Conservation (phyloP, 2,329 filamentous ascomycete genomes). For the Penicillium olsonii region DNA sequence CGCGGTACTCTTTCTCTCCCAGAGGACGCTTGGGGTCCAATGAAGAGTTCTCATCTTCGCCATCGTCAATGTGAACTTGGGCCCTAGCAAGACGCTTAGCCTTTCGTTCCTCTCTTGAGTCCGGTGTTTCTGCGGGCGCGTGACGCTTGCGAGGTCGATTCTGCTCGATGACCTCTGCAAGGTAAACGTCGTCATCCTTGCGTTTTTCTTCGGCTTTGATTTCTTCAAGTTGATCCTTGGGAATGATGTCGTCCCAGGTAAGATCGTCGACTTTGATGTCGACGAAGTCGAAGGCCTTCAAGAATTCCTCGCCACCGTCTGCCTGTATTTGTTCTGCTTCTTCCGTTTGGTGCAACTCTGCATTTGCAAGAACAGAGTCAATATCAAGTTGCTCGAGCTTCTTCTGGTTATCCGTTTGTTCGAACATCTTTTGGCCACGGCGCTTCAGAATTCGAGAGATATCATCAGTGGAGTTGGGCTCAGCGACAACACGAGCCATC, state of each 20-base stretch:
- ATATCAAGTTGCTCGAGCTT: slow-evolving; percentile 97
- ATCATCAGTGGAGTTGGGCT: slow-evolving; percentile 88
- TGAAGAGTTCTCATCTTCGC: slow-evolving; percentile 65
- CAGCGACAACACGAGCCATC: slow-evolving; percentile 68
- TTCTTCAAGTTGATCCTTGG: slow-evolving; percentile 83
- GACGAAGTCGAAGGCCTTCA: slow-evolving; percentile 86
- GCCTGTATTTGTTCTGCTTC: slow-evolving; percentile 92
- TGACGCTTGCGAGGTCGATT: slow-evolving; percentile 78
- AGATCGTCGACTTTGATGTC: slow-evolving; percentile 93
- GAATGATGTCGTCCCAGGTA: slow-evolving; percentile 98
- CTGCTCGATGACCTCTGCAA: slow-evolving; percentile 79
- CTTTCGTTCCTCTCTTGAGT: slow-evolving; percentile 63
- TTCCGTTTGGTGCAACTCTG: slow-evolving; percentile 95
- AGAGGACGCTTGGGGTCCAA: slow-evolving; percentile 85
- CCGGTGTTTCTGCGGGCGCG: slow-evolving; percentile 54
- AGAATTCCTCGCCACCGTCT: slow-evolving; percentile 94
- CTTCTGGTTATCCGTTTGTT: slow-evolving; percentile 94
- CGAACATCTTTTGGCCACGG: slow-evolving; percentile 98
- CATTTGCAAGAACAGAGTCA: slow-evolving; percentile 93
- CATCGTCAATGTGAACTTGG: slow-evolving; percentile 64
- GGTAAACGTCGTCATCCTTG: slow-evolving; percentile 78
- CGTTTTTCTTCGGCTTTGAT: slow-evolving; percentile 89
- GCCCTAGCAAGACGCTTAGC: slow-evolving; percentile 72
- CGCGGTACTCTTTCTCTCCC: slow-evolving; percentile 87
- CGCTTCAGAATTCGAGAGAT: slow-evolving; percentile 96